Percentiles rank a stretch among this genome's conserved stretches.
Evolutionary conservation across 2,329 filamentous ascomycete genomes (phyloP).

Genomic region (Diatrype stigma): DNA sequence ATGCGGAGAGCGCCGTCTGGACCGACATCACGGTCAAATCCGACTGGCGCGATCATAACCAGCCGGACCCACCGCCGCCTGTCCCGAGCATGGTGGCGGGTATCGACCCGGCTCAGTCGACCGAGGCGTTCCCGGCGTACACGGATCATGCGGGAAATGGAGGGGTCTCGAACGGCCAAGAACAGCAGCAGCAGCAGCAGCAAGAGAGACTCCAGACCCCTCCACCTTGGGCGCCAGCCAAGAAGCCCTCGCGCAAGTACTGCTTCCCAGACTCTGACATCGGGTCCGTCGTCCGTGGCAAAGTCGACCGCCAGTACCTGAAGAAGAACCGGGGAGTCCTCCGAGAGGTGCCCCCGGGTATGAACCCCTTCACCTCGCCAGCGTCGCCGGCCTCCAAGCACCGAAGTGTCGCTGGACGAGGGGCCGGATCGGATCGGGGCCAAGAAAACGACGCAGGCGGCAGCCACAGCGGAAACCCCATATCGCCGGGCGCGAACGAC

Average conservation of each 20-base stretch:
- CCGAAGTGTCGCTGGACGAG: background rate
- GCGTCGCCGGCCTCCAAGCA: background rate
- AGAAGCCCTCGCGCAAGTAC: constrained; percentile 7
- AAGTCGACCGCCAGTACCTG: constrained; percentile 11
- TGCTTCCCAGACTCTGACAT: constrained; percentile 13
- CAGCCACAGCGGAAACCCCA: background rate
- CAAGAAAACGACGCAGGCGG: background rate
- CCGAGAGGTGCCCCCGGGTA: constrained; percentile 3
- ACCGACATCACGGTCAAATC: background rate
- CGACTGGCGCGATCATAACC: background rate
- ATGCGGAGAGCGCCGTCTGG: no score
- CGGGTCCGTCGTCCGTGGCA: constrained; percentile 4
- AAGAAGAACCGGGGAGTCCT: constrained; percentile 7
- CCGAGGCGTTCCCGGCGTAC: constrained; percentile 3
- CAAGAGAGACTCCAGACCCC: background rate
- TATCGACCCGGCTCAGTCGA: constrained; percentile 1
- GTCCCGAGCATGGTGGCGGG: background rate
- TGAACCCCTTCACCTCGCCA: constrained; percentile 9
- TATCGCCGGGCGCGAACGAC: background rate
- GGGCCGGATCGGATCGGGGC: no score
- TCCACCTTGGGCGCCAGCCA: constrained; percentile 4
- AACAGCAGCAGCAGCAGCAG: background rate
- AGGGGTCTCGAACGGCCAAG: background rate
- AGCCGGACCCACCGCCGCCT: background rate
- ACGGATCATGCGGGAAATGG: background rate